These are phyloP conservation scores for Stephania japonica DNA, from an alignment of 164 flowering plant genomes.

Conservation along the genomic window DNA sequence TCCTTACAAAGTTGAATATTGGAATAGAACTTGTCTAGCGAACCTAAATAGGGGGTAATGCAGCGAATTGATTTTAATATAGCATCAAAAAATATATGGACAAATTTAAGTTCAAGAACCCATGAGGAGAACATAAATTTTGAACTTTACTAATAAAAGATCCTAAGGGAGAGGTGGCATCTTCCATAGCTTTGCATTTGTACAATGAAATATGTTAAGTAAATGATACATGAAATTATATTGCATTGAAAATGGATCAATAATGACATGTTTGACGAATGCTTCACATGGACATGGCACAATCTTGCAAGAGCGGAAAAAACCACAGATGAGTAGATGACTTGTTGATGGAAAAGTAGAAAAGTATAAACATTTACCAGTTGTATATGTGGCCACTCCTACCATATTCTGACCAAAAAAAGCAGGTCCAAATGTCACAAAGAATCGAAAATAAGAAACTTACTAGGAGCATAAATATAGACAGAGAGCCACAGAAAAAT, in stretches of 20 bases:
- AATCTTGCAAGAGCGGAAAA: neutral
- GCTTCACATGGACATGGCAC: neutral
- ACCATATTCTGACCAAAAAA: slow-evolving; percentile 56
- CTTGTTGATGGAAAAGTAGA: neutral
- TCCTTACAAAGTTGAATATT: too few species aligned
- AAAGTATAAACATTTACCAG: slow-evolving; percentile 31
- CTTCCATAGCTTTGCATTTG: too few species aligned
- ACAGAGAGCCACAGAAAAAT: neutral
- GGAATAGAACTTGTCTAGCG: too few species aligned
- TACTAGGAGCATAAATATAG: neutral
- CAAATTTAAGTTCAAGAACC: too few species aligned
- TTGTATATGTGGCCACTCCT: slow-evolving; percentile 63
- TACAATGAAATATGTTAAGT: too few species aligned
- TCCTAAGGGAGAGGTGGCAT: too few species aligned
- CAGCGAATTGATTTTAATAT: too few species aligned
- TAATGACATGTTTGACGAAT: neutral
- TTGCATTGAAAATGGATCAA: neutral
- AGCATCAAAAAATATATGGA: too few species aligned
- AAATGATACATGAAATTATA: neutral
- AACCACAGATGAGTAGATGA: neutral
- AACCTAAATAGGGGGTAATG: too few species aligned
- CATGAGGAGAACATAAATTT: too few species aligned
- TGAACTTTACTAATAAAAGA: too few species aligned
- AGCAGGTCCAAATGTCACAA: slow-evolving; percentile 10
- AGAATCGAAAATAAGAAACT: neutral